Evolutionary conservation across 1,139 yeast genomes (phyloP), one percentile per base, ranked within the genome.

Genomic region (Saccharomyces hybrid): DNA sequence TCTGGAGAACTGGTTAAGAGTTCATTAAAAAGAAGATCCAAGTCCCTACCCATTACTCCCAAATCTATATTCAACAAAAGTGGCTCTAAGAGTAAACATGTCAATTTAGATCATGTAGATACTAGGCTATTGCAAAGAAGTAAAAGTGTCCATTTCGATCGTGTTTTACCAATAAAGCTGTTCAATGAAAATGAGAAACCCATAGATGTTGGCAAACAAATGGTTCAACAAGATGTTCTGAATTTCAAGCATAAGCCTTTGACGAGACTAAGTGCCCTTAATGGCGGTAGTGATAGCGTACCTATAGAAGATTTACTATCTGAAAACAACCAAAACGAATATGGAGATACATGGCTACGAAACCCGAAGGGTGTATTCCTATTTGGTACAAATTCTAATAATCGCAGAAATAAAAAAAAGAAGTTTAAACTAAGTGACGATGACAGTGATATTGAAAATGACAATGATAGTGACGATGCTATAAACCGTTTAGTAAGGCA

Each of bases 91-190:
- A 32, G 29, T 11, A 48, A 48, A 4, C 46, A 52, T 11, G 44
- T 31, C 27, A 48, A 23, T 46, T 41, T 34, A 7, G 25, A 26
- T 20, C 47, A 47, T 29, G 31, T 27, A 14, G 34, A 9, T 9
- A 34, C 9, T 31, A 48, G 25, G 42, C 23, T 7, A 16, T 38
- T 60, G 46, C 53, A 55, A 46, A 56, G 69, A 42, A 59, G 64
- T 51, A 66, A 65, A 54, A 62, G 67, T 57, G 70, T 66, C 8
- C 70, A 66, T 53, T 66, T 66, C 46, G 69, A 63, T 49, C 66
- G 62, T 47, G 55, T 60, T 34, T 57, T 66, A 11, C 65, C 65
- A 4, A 57, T 64, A 14, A 65, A 63, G 56, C 59, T 58, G 29
- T 66, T 62, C 48, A 53, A 60, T 26, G 56, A 59, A 32, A 66